Conservation (phyloP, 495 filamentous ascomycete species). For the Annulohypoxylon bovei region DNA sequence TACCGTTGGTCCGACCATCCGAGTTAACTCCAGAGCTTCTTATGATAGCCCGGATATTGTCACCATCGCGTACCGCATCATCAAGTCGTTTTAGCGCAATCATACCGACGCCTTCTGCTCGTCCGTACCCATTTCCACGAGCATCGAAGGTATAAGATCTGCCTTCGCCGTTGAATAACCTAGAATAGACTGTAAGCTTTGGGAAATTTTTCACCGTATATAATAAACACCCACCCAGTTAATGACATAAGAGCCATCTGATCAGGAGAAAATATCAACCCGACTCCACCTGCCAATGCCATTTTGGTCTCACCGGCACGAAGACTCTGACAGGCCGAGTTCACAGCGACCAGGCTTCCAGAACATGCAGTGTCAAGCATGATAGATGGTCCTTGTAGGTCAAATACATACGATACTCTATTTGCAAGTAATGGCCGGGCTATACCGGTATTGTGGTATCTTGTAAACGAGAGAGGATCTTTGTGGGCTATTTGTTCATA, state of each 20-base stretch:
- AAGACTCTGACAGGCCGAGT: not conserved
- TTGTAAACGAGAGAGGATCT: not conserved
- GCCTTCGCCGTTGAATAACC: not conserved
- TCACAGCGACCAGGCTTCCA: not conserved
- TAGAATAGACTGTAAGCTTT: not conserved
- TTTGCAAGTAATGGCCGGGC: not conserved
- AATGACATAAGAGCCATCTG: not conserved
- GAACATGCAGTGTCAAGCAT: not conserved
- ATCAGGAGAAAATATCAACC: not conserved
- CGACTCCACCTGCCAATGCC: not conserved
- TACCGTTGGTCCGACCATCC: not conserved
- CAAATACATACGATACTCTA: not conserved
- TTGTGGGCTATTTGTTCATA: not conserved
- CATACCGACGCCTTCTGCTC: not conserved
- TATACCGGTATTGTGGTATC: not conserved
- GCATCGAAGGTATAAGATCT: not conserved
- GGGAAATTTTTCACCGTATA: not conserved
- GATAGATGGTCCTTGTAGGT: not conserved
- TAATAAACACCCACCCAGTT: not conserved
- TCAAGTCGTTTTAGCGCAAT: not conserved
- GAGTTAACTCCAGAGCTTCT: not conserved
- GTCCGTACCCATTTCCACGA: not conserved
- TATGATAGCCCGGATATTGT: not conserved
- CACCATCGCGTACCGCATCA: not conserved
- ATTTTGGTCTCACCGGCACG: not conserved